Evolutionary conservation across 352 stramenopile genomes (phyloP).

Genomic region (Phytophthora pseudosyringae): DNA sequence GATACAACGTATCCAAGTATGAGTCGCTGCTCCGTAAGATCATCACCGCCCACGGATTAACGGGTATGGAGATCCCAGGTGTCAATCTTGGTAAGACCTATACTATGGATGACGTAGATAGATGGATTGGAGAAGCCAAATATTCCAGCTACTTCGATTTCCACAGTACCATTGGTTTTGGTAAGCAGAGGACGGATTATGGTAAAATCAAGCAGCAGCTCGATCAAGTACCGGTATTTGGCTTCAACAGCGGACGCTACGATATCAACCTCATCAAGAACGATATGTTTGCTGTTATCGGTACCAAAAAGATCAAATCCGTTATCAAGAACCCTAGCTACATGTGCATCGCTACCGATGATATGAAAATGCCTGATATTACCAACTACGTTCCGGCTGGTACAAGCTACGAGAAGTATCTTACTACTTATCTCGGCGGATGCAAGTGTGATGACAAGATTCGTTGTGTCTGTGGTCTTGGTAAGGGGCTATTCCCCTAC

Average conservation of each 20-base stretch:
- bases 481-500: no score
- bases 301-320: constrained; percentile 17
- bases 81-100: no score
- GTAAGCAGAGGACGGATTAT: neutral
- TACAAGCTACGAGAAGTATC: constrained; percentile 35
- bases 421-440: constrained; percentile 37
- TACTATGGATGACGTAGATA: no score
- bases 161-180: neutral
- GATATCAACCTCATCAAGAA: constrained; percentile 43
- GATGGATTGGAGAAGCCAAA: constrained; percentile 1
- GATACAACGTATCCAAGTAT: neutral
- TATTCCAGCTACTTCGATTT: neutral
- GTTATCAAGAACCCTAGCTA: constrained; percentile 38
- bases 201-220: neutral
- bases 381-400: constrained; percentile 40
- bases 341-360: constrained; percentile 39
- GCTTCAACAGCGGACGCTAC: constrained; percentile 11
- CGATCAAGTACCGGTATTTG: constrained; percentile 20
- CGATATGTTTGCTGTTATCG: constrained; percentile 28
- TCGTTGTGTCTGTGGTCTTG: constrained; percentile 30
- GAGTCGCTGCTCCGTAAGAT: neutral
- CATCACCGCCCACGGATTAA: neutral
- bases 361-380: constrained; percentile 42
- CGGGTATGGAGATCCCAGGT: constrained; percentile 12
- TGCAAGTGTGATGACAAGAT: constrained; percentile 46